These are phyloP conservation scores for Ceratocystis diversiconidia DNA, from an alignment of 2,329 filamentous ascomycete species.

Conservation along the genomic window DNA sequence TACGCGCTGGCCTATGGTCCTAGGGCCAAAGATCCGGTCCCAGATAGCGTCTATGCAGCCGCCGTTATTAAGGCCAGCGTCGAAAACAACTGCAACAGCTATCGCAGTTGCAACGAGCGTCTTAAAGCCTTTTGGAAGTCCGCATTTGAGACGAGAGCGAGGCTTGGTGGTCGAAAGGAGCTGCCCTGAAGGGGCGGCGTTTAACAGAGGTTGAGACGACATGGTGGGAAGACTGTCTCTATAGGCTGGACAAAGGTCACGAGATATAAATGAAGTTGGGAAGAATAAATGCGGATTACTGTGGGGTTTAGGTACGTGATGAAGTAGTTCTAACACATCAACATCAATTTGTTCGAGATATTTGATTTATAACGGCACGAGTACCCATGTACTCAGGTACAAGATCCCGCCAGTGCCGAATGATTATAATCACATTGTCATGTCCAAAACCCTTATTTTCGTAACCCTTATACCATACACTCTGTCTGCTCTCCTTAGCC, in stretches of 20 bases:
- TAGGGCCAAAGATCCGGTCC: slow-evolving; percentile 4
- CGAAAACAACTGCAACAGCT: not conserved
- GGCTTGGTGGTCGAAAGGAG: not conserved
- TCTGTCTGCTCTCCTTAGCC: too few species aligned
- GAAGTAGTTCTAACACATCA: too few species aligned
- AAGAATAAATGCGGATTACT: not conserved
- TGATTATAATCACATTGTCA: too few species aligned
- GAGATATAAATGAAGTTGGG: not conserved
- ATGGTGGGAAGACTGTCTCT: not conserved
- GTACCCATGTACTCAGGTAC: too few species aligned
- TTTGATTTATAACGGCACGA: too few species aligned
- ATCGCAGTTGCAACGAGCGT: not conserved
- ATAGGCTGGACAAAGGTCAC: not conserved
- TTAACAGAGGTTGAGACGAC: slow-evolving; percentile 8
- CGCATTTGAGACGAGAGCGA: not conserved
- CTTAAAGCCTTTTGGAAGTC: not conserved
- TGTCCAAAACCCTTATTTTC: too few species aligned
- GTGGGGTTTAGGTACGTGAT: too few species aligned
- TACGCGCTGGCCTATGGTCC: slow-evolving; percentile 9
- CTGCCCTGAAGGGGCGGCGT: not conserved
- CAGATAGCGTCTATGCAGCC: not conserved
- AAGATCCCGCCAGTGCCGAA: too few species aligned
- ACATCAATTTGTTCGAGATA: too few species aligned
- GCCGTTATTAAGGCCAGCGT: not conserved
- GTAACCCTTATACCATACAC: too few species aligned